Base-by-base conservation (phyloP, 495 filamentous ascomycete species). In the Rostrohypoxylon terebratum region DNA sequence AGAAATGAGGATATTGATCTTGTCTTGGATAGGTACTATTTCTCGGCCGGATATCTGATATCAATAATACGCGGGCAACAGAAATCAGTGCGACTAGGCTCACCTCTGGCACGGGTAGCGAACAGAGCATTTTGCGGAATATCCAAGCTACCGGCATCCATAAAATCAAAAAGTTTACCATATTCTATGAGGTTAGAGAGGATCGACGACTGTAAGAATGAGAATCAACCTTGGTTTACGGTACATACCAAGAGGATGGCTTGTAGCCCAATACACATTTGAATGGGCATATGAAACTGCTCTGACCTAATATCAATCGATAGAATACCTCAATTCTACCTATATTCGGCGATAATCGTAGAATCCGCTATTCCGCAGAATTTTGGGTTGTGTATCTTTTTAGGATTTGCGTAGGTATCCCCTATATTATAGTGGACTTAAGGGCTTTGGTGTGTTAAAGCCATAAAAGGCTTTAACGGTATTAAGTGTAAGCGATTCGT, bases 91-190 rank as follows among this genome's bases (percentile, higher is more conserved):
- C 68, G 14, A 31, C 3, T 20, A 31, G 47, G 9, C 16, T 31
- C 0, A 50, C 44, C n/a, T 64, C 54, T 10, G 44, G 47, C 7
- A 45, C 44, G 7, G 68, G 25, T 4, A 65, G 68, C 42, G 53
- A 70, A 18, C 16, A 25, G 23, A 47, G 51, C 18, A 70, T 70
- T 8, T 57, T 70, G 21, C 11, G 60, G 45, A 61, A 54, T 0
- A 50, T 34, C 6, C 50, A 59, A 10, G 23, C 47, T 16, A 65
- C n/a, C n/a, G 28, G 28, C 28, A 28, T 70, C 34, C 60, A 70
- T 10, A 51, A 63, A 34, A 65, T 34, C 9, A 21, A 59, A 6
- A 60, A 70, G 14, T 63, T 70, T 16, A 70, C 68, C 5, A 48
- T 70, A 18, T 53, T 18, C 28, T 70, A 64, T 21, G 60, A 70